Evolutionary conservation across 2,329 filamentous ascomycete genomes (phyloP), one percentile per base, ranked within the genome.

Genomic region (Talaromyces marneffei): DNA sequence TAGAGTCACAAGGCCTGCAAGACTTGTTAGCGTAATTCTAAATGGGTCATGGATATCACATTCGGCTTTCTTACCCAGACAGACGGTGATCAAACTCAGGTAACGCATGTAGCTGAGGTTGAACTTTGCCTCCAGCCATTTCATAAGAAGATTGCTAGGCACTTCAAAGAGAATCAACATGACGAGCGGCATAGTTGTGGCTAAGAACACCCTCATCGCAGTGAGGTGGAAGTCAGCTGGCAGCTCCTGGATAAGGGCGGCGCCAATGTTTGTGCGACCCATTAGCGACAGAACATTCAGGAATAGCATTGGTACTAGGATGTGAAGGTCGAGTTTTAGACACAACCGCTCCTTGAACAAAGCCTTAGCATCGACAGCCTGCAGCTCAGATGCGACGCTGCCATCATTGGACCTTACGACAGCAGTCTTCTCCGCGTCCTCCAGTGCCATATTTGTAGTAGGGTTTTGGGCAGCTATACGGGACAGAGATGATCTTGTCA

Each of bases 281-380:
- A 57, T 57, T 4, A 57, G 55, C 40, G 55, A 57, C 29, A 57
- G 42, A 10, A 57, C 27, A 27, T 57, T 57, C 7, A 57, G 55
- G 2, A 57, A 57, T 10, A 57, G 7, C 55, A 57, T 57, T 1
- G 55, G 55, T 4, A 35, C 25, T 3, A 57, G 29, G 18, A 57
- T n/a, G 20, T 57, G 33, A 2, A 57, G 10, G 8, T 57, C 55
- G 2, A 57, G 40, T 29, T 57, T 57, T 2, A 57, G 20, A 25
- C 55, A 57, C 55, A 48, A 27, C 2, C 55, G 55, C 40, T 57
- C 40, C 20, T 48, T 57, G 55, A 57, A 57, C n/a, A 57, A 18
- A 18, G 18, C 55, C 16, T 39, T 57, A 29, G 40, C 55, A 35
- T 57, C 55, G 14, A 27, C 53, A 20, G 54, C 25, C n/a, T 20